Base-by-base conservation (phyloP, 176 grass and related monocot species). In the Oryza rufipogon region DNA sequence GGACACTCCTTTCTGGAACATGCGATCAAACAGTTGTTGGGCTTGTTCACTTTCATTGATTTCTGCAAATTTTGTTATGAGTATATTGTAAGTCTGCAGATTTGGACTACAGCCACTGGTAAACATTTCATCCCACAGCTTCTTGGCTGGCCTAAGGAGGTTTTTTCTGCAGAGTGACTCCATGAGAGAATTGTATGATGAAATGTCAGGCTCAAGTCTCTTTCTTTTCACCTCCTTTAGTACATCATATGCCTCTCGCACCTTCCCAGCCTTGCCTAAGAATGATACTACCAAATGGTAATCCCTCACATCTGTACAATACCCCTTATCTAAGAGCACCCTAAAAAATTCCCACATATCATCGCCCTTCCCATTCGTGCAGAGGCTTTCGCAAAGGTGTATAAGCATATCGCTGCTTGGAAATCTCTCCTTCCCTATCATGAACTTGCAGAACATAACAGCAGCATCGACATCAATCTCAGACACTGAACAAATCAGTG, bases 111-210 rank as follows among this genome's bases (percentile, higher is more conserved):
- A 95, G 0, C 83, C 89, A 81, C 78, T 85, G 67, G 86, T 88
- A 87, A 98, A 98, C 91, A 98, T 98, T 82, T 98, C 92, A 90
- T 98, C 95, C 92, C 92, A 98, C 73, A 98, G 81, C 72, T 98
- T 98, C 83, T 93, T 98, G 52, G 95, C 92, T 0, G 92, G 95
- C 67, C 95, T 92, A 78, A 95, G 78, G 71, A 95, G 87, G 74
- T 95, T 87, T 78, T 88, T 82, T 91, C 71, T 91, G 72, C 95
- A 98, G 28, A 92, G 81, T 63, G 91, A 45, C 81, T 86, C 90
- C 91, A 98, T 95, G 68, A 98, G 80, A 79, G 84, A 83, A 84
- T 98, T 98, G 75, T 98, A 98, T 13, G 71, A 93, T 13, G 81
- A 91, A 73, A 95, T 85, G 70, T 91, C 87, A 74, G 87, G 90